A percentile compares a stretch with the other conserved stretches of the same genome.
Evolutionary conservation across 306 rosid species (phyloP).

Genomic region (Betula pendula): DNA sequence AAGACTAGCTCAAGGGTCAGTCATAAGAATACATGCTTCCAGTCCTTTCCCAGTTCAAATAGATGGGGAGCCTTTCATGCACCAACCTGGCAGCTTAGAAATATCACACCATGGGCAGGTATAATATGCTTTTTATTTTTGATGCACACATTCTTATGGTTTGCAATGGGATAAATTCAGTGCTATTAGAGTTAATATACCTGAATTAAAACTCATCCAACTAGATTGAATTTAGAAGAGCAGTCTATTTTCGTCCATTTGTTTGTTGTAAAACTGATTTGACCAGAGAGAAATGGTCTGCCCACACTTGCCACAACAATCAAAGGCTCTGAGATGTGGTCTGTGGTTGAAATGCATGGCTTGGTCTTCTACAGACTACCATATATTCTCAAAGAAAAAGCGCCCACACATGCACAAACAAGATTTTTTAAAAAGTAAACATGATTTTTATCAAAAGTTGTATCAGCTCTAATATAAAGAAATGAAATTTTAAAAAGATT

Average conservation of each 20-base stretch:
- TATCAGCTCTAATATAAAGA: too few species aligned
- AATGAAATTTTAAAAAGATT: not conserved
- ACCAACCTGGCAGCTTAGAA: conserved; percentile 56
- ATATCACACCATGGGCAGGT: conserved; percentile 69
- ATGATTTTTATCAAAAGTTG: too few species aligned
- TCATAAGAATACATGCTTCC: conserved; percentile 62
- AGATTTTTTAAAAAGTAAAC: too few species aligned
- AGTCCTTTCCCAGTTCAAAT: conserved; percentile 84
- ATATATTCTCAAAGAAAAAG: not conserved
- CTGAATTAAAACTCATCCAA: not conserved
- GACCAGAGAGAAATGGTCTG: not conserved
- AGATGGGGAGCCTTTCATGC: conserved; percentile 78
- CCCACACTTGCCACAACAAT: not conserved
- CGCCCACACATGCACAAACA: too few species aligned
- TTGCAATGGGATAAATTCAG: not conserved
- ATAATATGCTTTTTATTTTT: conserved; percentile 14
- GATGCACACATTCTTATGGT: not conserved
- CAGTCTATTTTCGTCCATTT: not conserved
- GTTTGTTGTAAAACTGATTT: not conserved
- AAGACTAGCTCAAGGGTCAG: conserved; percentile 76
- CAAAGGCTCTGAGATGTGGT: not conserved
- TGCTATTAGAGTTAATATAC: not conserved
- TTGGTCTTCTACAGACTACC: not conserved
- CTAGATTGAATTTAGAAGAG: not conserved
- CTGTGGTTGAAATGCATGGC: not conserved